These are phyloP conservation scores for Haemoproteus tartakovskyi DNA, from an alignment of 169 alveolate species.

Conservation along the genomic window DNA sequence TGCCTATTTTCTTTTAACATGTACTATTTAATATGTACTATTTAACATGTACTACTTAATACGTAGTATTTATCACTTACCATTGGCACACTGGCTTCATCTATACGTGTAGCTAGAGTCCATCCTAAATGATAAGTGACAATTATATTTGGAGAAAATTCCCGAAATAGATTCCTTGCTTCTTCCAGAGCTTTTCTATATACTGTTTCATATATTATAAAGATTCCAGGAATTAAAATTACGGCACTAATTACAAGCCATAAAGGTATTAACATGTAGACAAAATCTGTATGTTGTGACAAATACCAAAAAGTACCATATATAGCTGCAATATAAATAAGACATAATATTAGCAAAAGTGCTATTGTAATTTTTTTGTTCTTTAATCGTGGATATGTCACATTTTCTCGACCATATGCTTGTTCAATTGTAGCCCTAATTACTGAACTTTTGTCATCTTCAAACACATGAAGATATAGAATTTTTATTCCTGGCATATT, in stretches of 20 bases:
- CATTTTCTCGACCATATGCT: conserved; percentile 21
- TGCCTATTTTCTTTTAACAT: too few relatives aligned
- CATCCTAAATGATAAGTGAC: conserved; percentile 53
- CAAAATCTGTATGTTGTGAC: neutral
- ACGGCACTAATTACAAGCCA: conserved; percentile 1
- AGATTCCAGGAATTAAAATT: conserved; percentile 22
- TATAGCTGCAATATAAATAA: conserved; percentile 10
- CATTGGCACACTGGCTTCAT: conserved; percentile 24
- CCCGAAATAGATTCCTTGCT: conserved; percentile 16
- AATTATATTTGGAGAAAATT: conserved; percentile 26
- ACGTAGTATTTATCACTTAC: neutral
- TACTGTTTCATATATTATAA: conserved; percentile 12
- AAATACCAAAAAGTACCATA: conserved; percentile 4
- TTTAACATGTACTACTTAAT: too few relatives aligned
- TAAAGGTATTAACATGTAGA: conserved; percentile 13
- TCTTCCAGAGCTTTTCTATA: conserved; percentile 3
- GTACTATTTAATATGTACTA: too few relatives aligned
- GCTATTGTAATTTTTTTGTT: conserved; percentile 8
- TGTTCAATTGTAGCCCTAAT: conserved; percentile 12
- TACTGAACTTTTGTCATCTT: conserved; percentile 11
- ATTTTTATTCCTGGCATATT: conserved; percentile 26
- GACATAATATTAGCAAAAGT: conserved; percentile 9
- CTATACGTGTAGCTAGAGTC: conserved; percentile 24
- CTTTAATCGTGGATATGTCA: conserved; percentile 20
- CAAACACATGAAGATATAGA: conserved; percentile 43